Evolutionary conservation across 1,284 basidiomycete species (phyloP).

Genomic region (Vanrija sp.): DNA sequence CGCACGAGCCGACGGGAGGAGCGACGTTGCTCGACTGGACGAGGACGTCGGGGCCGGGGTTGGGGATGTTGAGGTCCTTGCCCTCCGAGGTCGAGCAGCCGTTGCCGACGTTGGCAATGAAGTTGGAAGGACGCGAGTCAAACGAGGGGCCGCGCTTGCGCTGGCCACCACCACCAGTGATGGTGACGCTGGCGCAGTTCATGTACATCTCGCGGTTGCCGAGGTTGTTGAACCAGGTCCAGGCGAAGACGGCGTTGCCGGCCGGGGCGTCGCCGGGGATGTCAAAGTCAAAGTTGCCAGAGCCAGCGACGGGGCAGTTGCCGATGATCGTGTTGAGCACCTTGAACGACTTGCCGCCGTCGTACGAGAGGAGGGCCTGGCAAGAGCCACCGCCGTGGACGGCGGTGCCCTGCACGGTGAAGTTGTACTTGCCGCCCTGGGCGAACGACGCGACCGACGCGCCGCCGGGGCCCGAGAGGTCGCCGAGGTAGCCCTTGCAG

Average conservation of each 20-base stretch:
- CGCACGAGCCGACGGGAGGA: slow-evolving; percentile 2
- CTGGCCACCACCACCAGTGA: slow-evolving; percentile 33
- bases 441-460: slow-evolving; percentile 33
- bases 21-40: not conserved
- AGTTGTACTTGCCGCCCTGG: slow-evolving; percentile 32
- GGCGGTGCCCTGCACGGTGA: slow-evolving; percentile 41
- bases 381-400: slow-evolving; percentile 49
- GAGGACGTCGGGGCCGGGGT: slow-evolving; percentile 13
- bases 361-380: slow-evolving; percentile 49
- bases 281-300: slow-evolving; percentile 30
- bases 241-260: slow-evolving; percentile 49
- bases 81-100: slow-evolving; percentile 37
- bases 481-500: slow-evolving; percentile 49
- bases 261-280: slow-evolving; percentile 44
- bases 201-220: slow-evolving; percentile 49
- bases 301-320: slow-evolving; percentile 35
- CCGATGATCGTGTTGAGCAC: slow-evolving; percentile 48
- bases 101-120: slow-evolving; percentile 48
- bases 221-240: slow-evolving; percentile 50
- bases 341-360: slow-evolving; percentile 47
- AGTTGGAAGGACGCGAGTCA: slow-evolving; percentile 36
- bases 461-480: slow-evolving; percentile 16
- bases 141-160: slow-evolving; percentile 3
- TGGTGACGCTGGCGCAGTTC: slow-evolving; percentile 49
- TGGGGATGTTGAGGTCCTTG: slow-evolving; percentile 15